Conservation (phyloP, 1,284 basidiomycete species). For the Rhodotorula sp. region DNA sequence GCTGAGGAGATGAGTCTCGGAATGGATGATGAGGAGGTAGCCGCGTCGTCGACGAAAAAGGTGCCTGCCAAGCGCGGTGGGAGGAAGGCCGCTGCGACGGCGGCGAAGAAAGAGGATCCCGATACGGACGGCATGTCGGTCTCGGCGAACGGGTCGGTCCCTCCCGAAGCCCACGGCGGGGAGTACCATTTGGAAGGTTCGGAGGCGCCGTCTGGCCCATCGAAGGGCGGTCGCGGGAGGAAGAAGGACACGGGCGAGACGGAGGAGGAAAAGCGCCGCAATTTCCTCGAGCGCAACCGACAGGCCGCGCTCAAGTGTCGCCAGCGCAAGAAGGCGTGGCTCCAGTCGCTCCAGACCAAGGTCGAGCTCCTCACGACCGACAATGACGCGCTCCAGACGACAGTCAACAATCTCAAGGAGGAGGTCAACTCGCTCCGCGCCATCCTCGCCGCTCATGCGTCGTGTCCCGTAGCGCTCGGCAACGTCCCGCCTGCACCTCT, state of each 20-base stretch:
- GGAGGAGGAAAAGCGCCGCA: constrained; percentile 90
- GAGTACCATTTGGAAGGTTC: background rate
- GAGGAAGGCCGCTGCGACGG: constrained; percentile 31
- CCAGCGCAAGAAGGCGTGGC: constrained; percentile 98
- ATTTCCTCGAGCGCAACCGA: constrained; percentile 89
- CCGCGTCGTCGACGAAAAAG: constrained; percentile 15
- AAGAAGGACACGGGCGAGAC: constrained; percentile 76
- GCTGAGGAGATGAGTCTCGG: background rate
- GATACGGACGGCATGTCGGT: constrained; percentile 18
- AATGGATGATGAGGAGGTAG: constrained; percentile 1
- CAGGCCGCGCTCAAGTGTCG: constrained; percentile 98
- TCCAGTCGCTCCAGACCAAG: constrained; percentile 85
- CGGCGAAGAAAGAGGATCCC: constrained; percentile 50
- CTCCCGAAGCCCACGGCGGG: background rate
- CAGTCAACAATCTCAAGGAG: constrained; percentile 55
- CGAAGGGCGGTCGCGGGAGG: constrained; percentile 35
- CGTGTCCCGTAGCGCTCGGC: constrained; percentile 40
- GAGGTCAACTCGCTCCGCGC: constrained; percentile 60
- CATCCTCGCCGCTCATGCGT: constrained; percentile 50
- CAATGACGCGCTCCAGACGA: constrained; percentile 79
- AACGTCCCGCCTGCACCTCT: constrained; percentile 3
- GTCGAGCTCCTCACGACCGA: constrained; percentile 86
- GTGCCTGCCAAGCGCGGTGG: constrained; percentile 27
- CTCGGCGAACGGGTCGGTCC: constrained; percentile 11
- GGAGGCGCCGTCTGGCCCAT: constrained; percentile 9